These are phyloP conservation scores for Coemansia sp. DNA, from an alignment of 192 early-diverging fungal species.

Conservation along the genomic window DNA sequence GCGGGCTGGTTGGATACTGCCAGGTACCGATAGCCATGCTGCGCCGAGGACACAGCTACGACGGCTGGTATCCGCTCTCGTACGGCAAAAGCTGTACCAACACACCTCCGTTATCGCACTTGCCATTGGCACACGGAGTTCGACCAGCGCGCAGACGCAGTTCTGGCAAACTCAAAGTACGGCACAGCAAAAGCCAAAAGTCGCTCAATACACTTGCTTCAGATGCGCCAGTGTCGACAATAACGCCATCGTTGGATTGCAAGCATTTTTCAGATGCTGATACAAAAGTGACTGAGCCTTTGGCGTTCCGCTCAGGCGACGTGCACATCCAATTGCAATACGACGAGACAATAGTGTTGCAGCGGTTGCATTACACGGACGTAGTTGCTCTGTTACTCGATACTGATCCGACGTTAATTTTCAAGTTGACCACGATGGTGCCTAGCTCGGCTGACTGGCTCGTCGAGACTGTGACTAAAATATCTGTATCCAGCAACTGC, in stretches of 20 bases:
- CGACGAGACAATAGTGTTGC: slow-evolving; percentile 44
- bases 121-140: slow-evolving; percentile 24
- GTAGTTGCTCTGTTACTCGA: slow-evolving; percentile 25
- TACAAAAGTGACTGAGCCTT: background rate
- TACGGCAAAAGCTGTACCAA: slow-evolving; percentile 25
- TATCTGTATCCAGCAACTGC: slow-evolving; percentile 24
- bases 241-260: background rate
- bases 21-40: slow-evolving; percentile 38
- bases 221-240: background rate
- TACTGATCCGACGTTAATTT: slow-evolving; percentile 31
- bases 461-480: slow-evolving; percentile 45
- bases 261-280: background rate
- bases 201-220: background rate
- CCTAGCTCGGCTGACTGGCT: slow-evolving; percentile 51
- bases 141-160: slow-evolving; percentile 18
- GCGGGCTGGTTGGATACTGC: slow-evolving; percentile 35
- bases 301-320: slow-evolving; percentile 50
- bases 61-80: slow-evolving; percentile 52
- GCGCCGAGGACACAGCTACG: slow-evolving; percentile 34
- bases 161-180: background rate
- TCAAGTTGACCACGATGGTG: slow-evolving; percentile 24
- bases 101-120: slow-evolving; percentile 8
- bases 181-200: background rate
- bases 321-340: slow-evolving; percentile 47
- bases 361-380: slow-evolving; percentile 20